Evolutionary conservation across 2,329 filamentous ascomycete species (phyloP).

Genomic region (Diaporthe caulivora): DNA sequence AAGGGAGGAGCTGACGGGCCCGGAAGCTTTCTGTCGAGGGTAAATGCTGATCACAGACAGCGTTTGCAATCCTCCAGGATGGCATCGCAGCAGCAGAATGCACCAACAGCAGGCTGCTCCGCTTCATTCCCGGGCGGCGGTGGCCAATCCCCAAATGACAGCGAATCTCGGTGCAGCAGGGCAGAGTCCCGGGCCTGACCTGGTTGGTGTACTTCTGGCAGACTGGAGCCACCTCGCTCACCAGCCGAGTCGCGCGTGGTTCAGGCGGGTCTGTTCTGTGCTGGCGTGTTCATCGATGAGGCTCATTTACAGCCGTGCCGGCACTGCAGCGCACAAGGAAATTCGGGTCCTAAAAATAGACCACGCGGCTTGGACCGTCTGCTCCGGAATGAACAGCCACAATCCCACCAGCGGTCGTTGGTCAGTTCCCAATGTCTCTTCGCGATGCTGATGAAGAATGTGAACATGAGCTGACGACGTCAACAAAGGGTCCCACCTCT

Average conservation of each 20-base stretch:
- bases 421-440: not conserved
- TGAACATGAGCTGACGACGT: not conserved
- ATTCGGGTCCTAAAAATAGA: conserved; percentile 11
- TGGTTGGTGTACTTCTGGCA: not conserved
- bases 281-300: conserved; percentile 29
- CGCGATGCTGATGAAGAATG: not conserved
- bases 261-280: not conserved
- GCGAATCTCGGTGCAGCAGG: conserved; percentile 20
- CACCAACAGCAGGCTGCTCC: not conserved
- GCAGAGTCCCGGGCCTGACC: not conserved
- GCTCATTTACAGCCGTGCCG: conserved; percentile 21
- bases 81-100: not conserved
- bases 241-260: conserved; percentile 6
- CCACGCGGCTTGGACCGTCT: not conserved
- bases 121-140: not conserved
- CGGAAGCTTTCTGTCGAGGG: conserved; percentile 3
- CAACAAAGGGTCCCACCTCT: not conserved
- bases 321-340: not conserved
- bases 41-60: conserved; percentile 13
- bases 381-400: conserved; percentile 15
- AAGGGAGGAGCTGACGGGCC: not conserved
- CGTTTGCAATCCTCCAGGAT: conserved; percentile 31
- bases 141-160: conserved; percentile 31
- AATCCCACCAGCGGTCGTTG: not conserved
- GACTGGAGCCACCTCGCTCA: conserved; percentile 14